Evolutionary conservation across 805 yeast genomes (phyloP).

Genomic region (Hemisphaericaspora nanyangensis): DNA sequence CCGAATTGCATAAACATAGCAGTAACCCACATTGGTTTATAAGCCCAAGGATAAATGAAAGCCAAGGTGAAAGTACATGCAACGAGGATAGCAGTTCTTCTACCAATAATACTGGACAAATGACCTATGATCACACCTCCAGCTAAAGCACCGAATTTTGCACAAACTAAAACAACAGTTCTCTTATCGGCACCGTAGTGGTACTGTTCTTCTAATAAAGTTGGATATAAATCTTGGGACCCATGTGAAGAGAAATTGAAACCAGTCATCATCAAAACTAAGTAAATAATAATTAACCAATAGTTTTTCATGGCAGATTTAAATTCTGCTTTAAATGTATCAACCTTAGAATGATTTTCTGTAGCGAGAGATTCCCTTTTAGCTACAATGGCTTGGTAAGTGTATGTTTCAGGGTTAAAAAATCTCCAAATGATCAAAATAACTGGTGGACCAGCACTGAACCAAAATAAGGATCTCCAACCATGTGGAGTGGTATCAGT

Average conservation of each 20-base stretch:
- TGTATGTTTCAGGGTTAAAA: constrained; percentile 56
- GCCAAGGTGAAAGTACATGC: constrained; percentile 55
- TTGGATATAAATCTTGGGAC: constrained; percentile 70
- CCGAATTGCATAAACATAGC: constrained; percentile 57
- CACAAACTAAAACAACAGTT: constrained; percentile 58
- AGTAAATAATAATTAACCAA: constrained; percentile 29
- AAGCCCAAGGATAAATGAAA: constrained; percentile 59
- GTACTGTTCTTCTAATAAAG: constrained; percentile 52
- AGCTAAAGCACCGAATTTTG: constrained; percentile 63
- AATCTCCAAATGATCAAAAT: constrained; percentile 55
- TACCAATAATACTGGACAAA: constrained; percentile 51
- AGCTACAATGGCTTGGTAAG: constrained; percentile 29
- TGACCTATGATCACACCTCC: constrained; percentile 66
- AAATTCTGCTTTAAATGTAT: constrained; percentile 5
- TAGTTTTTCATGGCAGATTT: constrained; percentile 15
- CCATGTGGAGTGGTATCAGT: constrained; percentile 19
- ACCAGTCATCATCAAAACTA: constrained; percentile 51
- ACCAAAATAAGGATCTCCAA: constrained; percentile 16
- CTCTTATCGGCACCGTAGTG: constrained; percentile 40
- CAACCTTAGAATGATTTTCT: constrained; percentile 6
- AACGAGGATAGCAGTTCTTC: constrained; percentile 51
- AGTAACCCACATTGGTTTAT: constrained; percentile 11
- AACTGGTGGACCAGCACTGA: constrained; percentile 63
- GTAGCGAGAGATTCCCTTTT: constrained; percentile 5
- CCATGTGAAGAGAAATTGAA: constrained; percentile 73